Percentiles rank a stretch among this genome's conserved stretches.
These are phyloP conservation scores for Cinnamomum micranthum DNA, from an alignment of 164 flowering plant genomes.

Conservation along the genomic window DNA sequence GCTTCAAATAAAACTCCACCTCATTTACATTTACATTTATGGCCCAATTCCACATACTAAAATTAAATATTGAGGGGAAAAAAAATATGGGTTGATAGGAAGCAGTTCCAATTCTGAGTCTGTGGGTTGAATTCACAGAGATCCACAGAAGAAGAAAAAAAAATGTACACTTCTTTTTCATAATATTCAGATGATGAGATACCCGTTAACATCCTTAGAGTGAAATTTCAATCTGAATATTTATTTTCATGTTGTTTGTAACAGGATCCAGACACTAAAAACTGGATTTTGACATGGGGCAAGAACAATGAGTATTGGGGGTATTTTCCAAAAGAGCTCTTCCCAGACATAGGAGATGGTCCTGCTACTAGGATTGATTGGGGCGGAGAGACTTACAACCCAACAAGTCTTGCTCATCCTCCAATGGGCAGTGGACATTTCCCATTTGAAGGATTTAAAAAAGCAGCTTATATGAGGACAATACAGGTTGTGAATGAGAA, in stretches of 20 bases:
- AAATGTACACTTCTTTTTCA: not conserved
- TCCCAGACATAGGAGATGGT: not conserved
- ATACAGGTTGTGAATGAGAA: not conserved
- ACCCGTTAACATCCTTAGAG: not conserved
- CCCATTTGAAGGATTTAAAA: not conserved
- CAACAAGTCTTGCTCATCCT: not conserved
- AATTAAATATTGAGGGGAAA: not conserved
- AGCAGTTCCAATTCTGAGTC: too few species aligned
- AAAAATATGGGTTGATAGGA: not conserved
- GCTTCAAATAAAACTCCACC: too few species aligned
- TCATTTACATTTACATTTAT: too few species aligned
- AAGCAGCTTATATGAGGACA: not conserved
- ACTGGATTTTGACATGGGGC: not conserved
- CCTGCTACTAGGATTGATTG: not conserved
- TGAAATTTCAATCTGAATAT: not conserved
- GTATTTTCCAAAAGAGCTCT: not conserved
- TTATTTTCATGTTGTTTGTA: too few species aligned
- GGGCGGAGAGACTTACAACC: not conserved
- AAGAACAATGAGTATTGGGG: not conserved
- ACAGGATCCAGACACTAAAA: not conserved
- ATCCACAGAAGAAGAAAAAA: not conserved
- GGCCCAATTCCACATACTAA: too few species aligned
- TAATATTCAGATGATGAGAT: not conserved
- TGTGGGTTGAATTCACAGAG: not conserved
- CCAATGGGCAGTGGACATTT: not conserved